Evolutionary conservation across 23 red algal species (phyloP), one percentile per base, ranked within the genome.

Genomic region (Gracilariopsis chorda): DNA sequence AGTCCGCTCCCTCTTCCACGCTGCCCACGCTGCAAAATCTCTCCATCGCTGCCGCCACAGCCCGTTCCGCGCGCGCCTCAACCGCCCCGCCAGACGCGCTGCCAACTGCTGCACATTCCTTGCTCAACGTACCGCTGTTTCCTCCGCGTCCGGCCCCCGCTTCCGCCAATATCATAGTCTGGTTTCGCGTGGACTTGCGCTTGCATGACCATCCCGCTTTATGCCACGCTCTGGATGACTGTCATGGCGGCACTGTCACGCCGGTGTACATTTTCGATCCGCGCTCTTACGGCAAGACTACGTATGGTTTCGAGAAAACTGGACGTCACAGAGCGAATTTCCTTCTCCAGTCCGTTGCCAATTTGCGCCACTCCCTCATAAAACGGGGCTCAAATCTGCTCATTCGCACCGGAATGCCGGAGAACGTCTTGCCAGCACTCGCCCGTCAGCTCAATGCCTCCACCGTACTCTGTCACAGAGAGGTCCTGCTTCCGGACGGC

Each of bases 141-240:
- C 82, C 82, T 16, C 61, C 65, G 23, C 82, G 60, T 42, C 57
- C 82, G 0, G 43, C 71, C 11, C 84, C 51, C 43, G 34, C 84
- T 6, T 53, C 78, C 5, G 39, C 53, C 10, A 51, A 60, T 35
- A 52, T 98, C 6, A 58, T 97, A 14, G 75, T 98, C 21, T 98
- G 96, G 96, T 95, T 95, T 75, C 90, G 96, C 20, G 63, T 77
- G 36, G 96, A 98, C 47, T 75, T 98, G 17, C 92, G 96, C 21
- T 60, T 98, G 43, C 92, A 98, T 78, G 96, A 98, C 71, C 88
- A 98, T 51, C 96, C 96, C 2, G 92, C 96, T 13, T 87, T 98
- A 19, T 47, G 60, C 16, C 75, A 92, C 27, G 96, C 94, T 57
- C 17, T 94, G 44, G 92, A 93, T 39, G 82, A 95, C 51, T 77